Evolutionary conservation across 345 rosid genomes (phyloP).

Genomic region (Citrus reticulata): DNA sequence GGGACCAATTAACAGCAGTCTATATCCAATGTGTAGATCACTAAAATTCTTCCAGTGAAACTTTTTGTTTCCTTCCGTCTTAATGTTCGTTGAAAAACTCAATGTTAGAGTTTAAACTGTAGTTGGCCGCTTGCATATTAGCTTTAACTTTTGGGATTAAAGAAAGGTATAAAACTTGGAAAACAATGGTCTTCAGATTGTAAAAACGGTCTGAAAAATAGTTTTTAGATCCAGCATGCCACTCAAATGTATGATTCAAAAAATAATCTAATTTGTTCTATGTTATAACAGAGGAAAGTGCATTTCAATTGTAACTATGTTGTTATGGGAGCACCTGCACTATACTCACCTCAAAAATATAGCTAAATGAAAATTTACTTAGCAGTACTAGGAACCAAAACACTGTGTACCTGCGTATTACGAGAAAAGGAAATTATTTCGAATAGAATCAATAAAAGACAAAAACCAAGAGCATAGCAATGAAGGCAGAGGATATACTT

Average conservation of each 20-base stretch:
- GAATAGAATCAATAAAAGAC: neutral
- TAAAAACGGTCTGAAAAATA: neutral
- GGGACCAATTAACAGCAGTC: neutral
- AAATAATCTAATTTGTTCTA: neutral
- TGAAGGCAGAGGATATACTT: slow-evolving; percentile 48
- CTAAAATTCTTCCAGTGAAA: neutral
- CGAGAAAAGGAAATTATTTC: slow-evolving; percentile 3
- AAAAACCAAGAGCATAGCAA: slow-evolving; percentile 17
- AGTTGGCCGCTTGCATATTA: neutral
- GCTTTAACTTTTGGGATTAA: neutral
- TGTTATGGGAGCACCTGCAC: neutral
- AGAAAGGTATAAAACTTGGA: neutral
- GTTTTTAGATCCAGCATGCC: neutral
- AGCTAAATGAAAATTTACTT: slow-evolving; percentile 78
- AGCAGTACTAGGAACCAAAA: slow-evolving; percentile 83
- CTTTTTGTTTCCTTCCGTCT: neutral
- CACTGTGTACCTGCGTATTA: slow-evolving; percentile 57
- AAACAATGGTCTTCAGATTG: neutral
- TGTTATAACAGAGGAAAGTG: neutral
- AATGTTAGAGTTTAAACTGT: neutral
- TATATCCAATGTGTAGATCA: neutral
- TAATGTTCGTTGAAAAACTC: neutral
- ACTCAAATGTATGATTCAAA: neutral
- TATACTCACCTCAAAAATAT: slow-evolving; percentile 74
- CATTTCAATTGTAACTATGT: neutral